Percentiles rank a stretch among this genome's conserved stretches.
Conservation (phyloP, 225 moss, liverwort and hornwort genomes). For the Sphagnum contortum region DNA sequence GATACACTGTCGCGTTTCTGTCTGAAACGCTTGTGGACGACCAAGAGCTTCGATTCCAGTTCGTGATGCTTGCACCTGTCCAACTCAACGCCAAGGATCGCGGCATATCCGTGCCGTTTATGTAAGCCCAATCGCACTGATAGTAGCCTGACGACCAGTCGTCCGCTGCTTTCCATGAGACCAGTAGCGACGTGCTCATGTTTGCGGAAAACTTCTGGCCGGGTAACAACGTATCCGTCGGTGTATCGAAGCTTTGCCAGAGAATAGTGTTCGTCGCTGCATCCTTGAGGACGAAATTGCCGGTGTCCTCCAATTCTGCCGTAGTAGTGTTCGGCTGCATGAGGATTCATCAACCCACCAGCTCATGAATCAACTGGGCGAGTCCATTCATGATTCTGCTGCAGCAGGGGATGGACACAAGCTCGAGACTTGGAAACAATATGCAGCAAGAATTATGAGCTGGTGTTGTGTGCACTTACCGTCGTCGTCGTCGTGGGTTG, state of each 20-base stretch:
- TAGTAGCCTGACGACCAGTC: slow-evolving; percentile 30
- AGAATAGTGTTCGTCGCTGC: not conserved
- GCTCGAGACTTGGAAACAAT: no score
- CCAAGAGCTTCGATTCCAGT: slow-evolving; percentile 33
- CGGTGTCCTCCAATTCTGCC: slow-evolving; percentile 13
- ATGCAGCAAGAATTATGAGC: not conserved
- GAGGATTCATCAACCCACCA: not conserved
- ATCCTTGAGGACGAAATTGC: slow-evolving; percentile 25
- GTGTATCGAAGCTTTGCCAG: slow-evolving; percentile 43
- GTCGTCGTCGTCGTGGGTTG: not conserved
- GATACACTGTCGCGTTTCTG: slow-evolving; percentile 7
- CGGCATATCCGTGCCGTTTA: not conserved
- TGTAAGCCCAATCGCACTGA: slow-evolving; percentile 13
- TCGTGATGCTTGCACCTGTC: slow-evolving; percentile 32
- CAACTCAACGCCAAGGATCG: slow-evolving; percentile 18
- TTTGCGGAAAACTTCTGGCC: slow-evolving; percentile 6
- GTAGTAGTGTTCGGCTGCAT: slow-evolving; percentile 12
- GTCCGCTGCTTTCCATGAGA: slow-evolving; percentile 15
- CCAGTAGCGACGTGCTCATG: slow-evolving; percentile 1
- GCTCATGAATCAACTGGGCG: not conserved
- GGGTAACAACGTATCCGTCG: slow-evolving; percentile 33
- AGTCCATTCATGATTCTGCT: no score
- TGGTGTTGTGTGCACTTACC: slow-evolving; percentile 9
- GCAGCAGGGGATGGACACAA: no score
- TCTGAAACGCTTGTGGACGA: not conserved